Conservation (phyloP, 441 rosid species). For the Euphorbia corollata region DNA sequence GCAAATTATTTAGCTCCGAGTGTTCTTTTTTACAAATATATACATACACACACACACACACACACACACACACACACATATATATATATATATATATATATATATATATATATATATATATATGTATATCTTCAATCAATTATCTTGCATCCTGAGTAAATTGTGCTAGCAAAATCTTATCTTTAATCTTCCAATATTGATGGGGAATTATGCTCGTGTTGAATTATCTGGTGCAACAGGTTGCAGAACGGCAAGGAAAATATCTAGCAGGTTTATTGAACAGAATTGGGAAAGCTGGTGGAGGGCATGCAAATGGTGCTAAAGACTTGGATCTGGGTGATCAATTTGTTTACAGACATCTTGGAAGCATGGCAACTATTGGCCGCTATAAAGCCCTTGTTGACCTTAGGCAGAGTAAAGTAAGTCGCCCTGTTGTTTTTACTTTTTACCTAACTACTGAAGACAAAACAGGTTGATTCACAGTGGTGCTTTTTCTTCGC, state of each 20-base stretch:
- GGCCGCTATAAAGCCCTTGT: slow-evolving; percentile 87
- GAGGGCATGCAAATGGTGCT: slow-evolving; percentile 55
- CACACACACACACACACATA: too few species aligned
- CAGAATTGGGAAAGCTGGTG: slow-evolving; percentile 48
- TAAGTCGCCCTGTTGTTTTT: slow-evolving; percentile 17
- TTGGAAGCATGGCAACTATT: slow-evolving; percentile 89
- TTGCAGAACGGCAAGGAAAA: slow-evolving; percentile 85
- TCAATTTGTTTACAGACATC: slow-evolving; percentile 73
- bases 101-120: too few species aligned
- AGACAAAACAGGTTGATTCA: slow-evolving; percentile 9
- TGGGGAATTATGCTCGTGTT: slow-evolving; percentile 1
- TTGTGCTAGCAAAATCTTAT: not conserved
- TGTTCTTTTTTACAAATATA: not conserved
- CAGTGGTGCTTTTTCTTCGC: slow-evolving; percentile 8
- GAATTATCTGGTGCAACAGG: slow-evolving; percentile 33
- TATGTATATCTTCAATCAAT: not conserved
- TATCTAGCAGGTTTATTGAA: slow-evolving; percentile 57
- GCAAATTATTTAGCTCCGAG: not conserved
- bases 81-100: too few species aligned
- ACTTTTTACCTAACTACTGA: slow-evolving; percentile 6
- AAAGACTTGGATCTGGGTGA: slow-evolving; percentile 49
- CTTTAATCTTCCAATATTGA: not conserved
- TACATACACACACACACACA: too few species aligned
- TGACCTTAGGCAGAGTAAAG: slow-evolving; percentile 83
- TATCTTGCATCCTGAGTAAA: not conserved